These are phyloP conservation scores for Limonium bicolor DNA, from an alignment of 148 eudicot genomes.

Conservation along the genomic window DNA sequence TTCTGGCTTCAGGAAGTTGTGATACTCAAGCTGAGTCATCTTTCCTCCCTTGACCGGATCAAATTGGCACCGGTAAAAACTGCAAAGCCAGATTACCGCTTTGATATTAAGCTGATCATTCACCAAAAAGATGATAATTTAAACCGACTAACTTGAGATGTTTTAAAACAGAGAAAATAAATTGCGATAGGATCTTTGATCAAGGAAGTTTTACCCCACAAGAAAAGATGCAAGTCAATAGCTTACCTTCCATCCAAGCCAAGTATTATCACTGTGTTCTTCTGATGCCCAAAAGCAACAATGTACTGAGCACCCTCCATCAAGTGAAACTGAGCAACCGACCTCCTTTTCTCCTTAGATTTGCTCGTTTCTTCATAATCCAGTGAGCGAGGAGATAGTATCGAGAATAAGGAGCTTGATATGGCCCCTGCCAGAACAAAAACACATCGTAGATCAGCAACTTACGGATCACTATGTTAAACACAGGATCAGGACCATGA, in stretches of 20 bases:
- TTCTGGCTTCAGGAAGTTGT: conserved; percentile 73
- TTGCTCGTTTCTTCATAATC: too few species aligned
- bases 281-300: conserved; percentile 82
- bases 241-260: conserved; percentile 80
- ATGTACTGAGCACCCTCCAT: conserved; percentile 61
- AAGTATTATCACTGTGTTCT: conserved; percentile 60
- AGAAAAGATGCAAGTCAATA: background rate
- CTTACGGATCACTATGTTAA: too few species aligned
- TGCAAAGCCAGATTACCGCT: background rate
- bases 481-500: too few species aligned
- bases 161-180: background rate
- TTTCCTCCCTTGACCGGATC: conserved; percentile 78
- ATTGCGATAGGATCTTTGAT: background rate
- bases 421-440: too few species aligned
- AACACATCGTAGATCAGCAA: too few species aligned
- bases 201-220: background rate
- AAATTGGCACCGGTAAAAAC: conserved; percentile 64
- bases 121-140: background rate
- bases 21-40: conserved; percentile 83
- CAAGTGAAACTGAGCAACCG: conserved; percentile 68
- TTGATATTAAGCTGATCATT: background rate
- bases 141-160: background rate
- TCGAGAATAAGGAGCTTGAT: too few species aligned
- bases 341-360: too few species aligned
- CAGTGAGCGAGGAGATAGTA: too few species aligned